Base-by-base conservation (phyloP, 352 stramenopile genomes). In the Pythium insidiosum region DNA sequence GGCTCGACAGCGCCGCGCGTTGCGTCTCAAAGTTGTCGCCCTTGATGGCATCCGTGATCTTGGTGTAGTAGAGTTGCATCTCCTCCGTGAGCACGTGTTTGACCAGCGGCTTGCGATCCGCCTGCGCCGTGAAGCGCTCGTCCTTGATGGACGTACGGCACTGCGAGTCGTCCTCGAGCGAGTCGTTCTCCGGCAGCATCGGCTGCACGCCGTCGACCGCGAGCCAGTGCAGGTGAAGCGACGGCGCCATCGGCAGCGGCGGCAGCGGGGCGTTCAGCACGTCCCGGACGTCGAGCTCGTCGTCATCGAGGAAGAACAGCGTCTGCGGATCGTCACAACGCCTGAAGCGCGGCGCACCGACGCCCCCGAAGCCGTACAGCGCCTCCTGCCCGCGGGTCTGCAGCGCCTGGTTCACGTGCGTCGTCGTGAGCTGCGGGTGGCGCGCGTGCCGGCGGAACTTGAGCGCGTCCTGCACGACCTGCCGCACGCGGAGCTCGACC, bases 41-140 rank as follows among this genome's bases (percentile, higher is more conserved):
- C 47, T 89, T 87, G 45, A 92, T 61, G 0, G 80, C 80, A 9
- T 89, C 76, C 28, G 76, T 92, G 37, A 92, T 75, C 46, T 86
- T 92, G n/a, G 75, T 79, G 47, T 87, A 95, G 63, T 93, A 95
- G 5, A 94, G 51, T 47, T 94, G 82, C 73, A 95, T 90, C 59
- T 95, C 84, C 37, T 92, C 75, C 4, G 82, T 90, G 28, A 95
- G 60, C 44, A 91, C 76, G 63, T 92, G 80, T 56, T 92, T 92
- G 23, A 88, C 77, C 11, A 85, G 66, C 15, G 71, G 80, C 48
- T 89, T 88, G 43, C 76, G 66, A 52, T 86, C 74, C 23, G 86
- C 71, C 34, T 68, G 63, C 50, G 61, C 67, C 16, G 83, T 59
- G 46, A 86, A 88, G 18, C 65, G 53, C n/a, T 87, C 73, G 61